Base-by-base conservation (phyloP, 75 land plant genomes). In the Picea sitchensis region DNA sequence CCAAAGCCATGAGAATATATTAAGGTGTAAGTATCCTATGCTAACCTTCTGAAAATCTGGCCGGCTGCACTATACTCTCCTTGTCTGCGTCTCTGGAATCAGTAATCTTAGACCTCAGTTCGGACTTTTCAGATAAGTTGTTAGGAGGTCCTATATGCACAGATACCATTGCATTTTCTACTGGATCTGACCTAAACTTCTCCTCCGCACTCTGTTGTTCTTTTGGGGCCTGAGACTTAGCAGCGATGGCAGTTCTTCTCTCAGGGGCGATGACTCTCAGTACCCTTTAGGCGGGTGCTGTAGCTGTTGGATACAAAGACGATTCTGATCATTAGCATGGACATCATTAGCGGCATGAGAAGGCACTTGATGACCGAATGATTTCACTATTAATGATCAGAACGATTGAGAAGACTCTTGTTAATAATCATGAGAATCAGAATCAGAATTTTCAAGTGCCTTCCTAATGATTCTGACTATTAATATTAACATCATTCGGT, bases 111-210 rank as follows among this genome's bases (percentile, higher is more conserved):
- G 4, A 41, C 0, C 44, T 41, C 4, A 41, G 44, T 51, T 51
- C 54, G 8, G 11, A 9, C 54, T 51, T 51, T 11, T 51, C 11
- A 51, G 54, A 51, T 51, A 51, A 51, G 54, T 0, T 8, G 54
- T 51, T 51, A 51, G 54, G 1, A 8, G 11, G 73, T 12, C 73
- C 54, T 71, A 71, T 44, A 44, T 71, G 73, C 73, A 71, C 20
- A n/a, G 54, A 44, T 11, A 71, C 54, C 7, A 21, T 71, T 3
- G n/a, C 54, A 3, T 71, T 71, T 20, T 71, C 23, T 21, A 38
- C 73, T 44, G 54, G 73, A 71, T 71, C 73, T 38, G 73, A 71
- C 9, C 73, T 20, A n/a, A 41, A 20, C 8, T 71, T 41, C 47
- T 71, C 51, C n/a, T 38, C 54, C 2, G 31, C 41, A 47, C 54